Evolutionary conservation across 164 flowering plant species (phyloP), one percentile per base, ranked within the genome.

Genomic region (Liquidambar formosana): DNA sequence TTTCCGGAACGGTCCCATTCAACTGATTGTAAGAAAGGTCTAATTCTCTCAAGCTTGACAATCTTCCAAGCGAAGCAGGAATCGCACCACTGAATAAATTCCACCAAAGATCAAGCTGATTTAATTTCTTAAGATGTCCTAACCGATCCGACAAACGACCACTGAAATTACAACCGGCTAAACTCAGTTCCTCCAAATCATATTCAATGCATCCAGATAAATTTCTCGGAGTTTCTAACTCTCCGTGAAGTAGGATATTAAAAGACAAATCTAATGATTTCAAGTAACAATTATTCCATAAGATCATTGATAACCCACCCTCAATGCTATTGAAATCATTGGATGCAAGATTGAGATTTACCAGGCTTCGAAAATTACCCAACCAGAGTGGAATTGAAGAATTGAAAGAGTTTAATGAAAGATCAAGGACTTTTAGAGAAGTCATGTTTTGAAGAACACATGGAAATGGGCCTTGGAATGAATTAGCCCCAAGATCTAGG

Each of bases 1-100:
- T n/a, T n/a, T n/a, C n/a, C n/a, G n/a, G n/a, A n/a, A n/a, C 6
- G 4, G 41, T 41, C 11, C 63, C 56, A 13, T 58, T 58, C n/a
- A 67, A 46, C 11, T 57, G 53, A 22, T 67, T 67, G 8, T 3
- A 8, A 45, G 63, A 57, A 18, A 67, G 22, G n/a, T 67, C 41
- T 2, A 33, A 6, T 6, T 33, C 67, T 27, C 41, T 33, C 41
- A 33, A 33, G 41, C 2, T 33, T 33, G 41, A 33, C 41, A 33
- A 2, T 33, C 41, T 6, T 33, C 41, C 41, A 33, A 33, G 41
- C 41, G 4, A 33, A 2, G 41, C 41, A 2, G 41, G 41, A 33
- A 33, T 33, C 6, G 41, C 4, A 14, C 60, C 60, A 57, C 23
- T 5, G 4, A 57, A 57, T 57, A 33, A 22, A 57, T 57, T 57